phyloP scores from a whole-genome alignment of 2,329 filamentous ascomycete species.

The Westerdykella ornata region DNA sequence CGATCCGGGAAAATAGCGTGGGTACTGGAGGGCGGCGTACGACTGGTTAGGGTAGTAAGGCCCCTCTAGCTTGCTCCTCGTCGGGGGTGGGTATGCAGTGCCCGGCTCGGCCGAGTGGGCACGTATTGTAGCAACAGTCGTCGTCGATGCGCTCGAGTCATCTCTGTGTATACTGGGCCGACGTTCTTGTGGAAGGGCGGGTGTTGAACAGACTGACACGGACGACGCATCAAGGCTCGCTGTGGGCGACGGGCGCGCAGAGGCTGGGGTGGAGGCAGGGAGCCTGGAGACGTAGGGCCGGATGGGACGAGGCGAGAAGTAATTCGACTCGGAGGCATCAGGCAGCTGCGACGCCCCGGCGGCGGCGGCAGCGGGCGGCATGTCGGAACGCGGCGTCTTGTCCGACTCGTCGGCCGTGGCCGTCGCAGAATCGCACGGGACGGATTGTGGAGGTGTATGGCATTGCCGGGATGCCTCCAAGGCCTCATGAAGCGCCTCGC shows the following conservation, averaged over 20 bases:
- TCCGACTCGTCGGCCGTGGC: constrained; percentile 25
- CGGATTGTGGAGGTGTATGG: too few species aligned
- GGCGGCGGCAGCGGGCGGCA: constrained; percentile 26
- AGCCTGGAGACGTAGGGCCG: constrained; percentile 30
- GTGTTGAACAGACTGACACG: constrained; percentile 15
- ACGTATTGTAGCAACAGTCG: constrained; percentile 39
- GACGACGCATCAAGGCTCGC: constrained; percentile 23
- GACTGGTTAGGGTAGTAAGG: constrained; percentile 46
- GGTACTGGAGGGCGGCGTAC: constrained; percentile 44
- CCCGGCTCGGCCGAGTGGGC: constrained; percentile 25
- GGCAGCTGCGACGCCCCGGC: constrained; percentile 15
- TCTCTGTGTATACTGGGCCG: constrained; percentile 39
- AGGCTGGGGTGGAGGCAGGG: constrained; percentile 23
- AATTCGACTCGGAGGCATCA: constrained; percentile 25
- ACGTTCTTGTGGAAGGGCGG: constrained; percentile 12
- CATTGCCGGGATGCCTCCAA: background rate
- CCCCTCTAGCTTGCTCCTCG: constrained; percentile 23
- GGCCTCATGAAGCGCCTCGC: constrained; percentile 4
- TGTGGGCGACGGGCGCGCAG: constrained; percentile 28
- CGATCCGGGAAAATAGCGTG: constrained; percentile 37
- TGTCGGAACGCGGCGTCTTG: constrained; percentile 38
- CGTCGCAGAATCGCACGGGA: constrained; percentile 1
- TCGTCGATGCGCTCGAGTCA: constrained; percentile 38
- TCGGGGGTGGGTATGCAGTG: constrained; percentile 12
- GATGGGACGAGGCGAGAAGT: constrained; percentile 37